Evolutionary conservation across 2,329 filamentous ascomycete species (phyloP).

Genomic region (Aspergillus vadensis): DNA sequence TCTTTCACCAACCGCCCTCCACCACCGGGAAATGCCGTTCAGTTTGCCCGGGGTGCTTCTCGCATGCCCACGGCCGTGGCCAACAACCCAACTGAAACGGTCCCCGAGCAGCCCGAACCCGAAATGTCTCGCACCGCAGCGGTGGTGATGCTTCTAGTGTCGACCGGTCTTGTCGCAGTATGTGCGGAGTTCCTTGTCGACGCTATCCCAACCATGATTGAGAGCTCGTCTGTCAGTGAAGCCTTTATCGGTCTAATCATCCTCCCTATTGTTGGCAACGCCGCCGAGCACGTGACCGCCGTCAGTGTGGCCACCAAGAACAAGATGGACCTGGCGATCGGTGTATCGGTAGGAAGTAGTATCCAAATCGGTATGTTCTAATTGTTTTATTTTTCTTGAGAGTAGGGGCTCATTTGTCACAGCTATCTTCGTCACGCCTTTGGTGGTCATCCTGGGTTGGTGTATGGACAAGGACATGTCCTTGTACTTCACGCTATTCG

Average conservation of each 20-base stretch:
- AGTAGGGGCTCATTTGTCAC: conserved; percentile 6
- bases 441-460: conserved; percentile 78
- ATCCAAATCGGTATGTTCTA: conserved; percentile 65
- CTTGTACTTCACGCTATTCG: conserved; percentile 63
- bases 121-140: conserved; percentile 60
- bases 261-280: conserved; percentile 77
- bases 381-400: neutral
- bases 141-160: conserved; percentile 56
- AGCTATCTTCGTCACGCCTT: conserved; percentile 74
- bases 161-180: conserved; percentile 61
- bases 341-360: conserved; percentile 75
- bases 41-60: conserved; percentile 36
- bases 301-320: conserved; percentile 80
- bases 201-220: conserved; percentile 69
- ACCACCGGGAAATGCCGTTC: conserved; percentile 36
- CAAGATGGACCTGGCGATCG: conserved; percentile 82
- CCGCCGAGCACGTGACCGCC: conserved; percentile 78
- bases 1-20: conserved; percentile 28
- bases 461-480: conserved; percentile 72
- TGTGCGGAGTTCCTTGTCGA: conserved; percentile 74
- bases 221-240: conserved; percentile 62
- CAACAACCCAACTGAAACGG: conserved; percentile 13
- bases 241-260: conserved; percentile 77
- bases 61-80: conserved; percentile 26
- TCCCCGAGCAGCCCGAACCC: conserved; percentile 23